phyloP scores from a whole-genome alignment of 2,329 filamentous ascomycete genomes.

The Cercospora sesami region DNA sequence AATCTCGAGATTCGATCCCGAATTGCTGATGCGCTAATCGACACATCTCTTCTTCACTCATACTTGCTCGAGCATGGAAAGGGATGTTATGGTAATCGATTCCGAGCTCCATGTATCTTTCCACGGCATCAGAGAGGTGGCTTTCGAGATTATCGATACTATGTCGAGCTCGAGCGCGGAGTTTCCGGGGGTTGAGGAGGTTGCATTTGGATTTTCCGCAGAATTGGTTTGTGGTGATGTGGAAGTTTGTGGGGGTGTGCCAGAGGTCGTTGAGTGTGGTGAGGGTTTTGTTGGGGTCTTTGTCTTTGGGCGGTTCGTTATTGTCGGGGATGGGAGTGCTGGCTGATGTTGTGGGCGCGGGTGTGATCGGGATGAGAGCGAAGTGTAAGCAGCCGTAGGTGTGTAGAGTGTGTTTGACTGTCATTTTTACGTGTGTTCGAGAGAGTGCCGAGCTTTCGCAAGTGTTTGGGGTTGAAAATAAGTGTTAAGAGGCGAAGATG shows the following conservation, averaged over 20 bases:
- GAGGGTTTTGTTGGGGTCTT: not conserved
- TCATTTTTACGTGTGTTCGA: not conserved
- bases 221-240: not conserved
- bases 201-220: not conserved
- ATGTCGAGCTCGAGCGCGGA: not conserved
- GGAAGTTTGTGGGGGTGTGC: not conserved
- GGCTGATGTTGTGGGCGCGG: not conserved
- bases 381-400: not conserved
- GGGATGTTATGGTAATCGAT: not conserved
- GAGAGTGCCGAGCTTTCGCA: not conserved
- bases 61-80: not conserved
- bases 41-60: not conserved
- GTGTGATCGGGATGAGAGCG: not conserved
- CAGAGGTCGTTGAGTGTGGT: not conserved
- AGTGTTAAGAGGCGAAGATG: not conserved
- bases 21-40: not conserved
- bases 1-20: not conserved
- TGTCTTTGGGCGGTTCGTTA: not conserved
- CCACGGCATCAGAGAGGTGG: not conserved
- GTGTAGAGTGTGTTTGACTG: not conserved
- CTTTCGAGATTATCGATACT: not conserved
- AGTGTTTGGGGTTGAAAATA: not conserved
- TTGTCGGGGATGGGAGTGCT: not conserved
- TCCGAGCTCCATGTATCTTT: not conserved
- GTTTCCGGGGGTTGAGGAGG: not conserved